Base-by-base conservation (phyloP, 331 rosid genomes). In the Rosa hybrid region DNA sequence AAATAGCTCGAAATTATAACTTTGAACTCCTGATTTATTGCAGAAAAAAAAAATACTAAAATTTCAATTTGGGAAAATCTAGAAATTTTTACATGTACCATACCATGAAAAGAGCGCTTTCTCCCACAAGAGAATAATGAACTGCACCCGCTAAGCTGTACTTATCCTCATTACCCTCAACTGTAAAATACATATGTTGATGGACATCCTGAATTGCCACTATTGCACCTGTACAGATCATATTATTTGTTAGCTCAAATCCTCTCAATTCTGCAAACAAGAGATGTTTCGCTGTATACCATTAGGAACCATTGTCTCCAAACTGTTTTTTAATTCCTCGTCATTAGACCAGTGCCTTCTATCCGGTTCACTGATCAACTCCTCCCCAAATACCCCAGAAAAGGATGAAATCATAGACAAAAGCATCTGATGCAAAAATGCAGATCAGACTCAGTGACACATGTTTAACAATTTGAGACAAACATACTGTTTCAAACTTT, bases 101-200 rank as follows among this genome's bases (percentile, higher is more conserved):
- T 91, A 95, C 99, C 98, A 88, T 90, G 93, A 95, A 95, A 77
- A 95, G 97, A 71, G 99, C 98, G 84, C 91, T 89, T 86, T 91
- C 90, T 86, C 99, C 94, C 69, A 78, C 97, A 84, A 95, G 94
- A 81, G 98, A 95, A 86, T 93, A 91, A 89, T 95, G 99, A 80
- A 85, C 77, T 75, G 86, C 79, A 77, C 99, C 96, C 60, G 76
- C 96, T 77, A 90, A 56, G 77, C 83, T 90, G 88, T 87, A 88
- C 74, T 81, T 79, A 72, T 81, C 80, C 59, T 88, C 90, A 67
- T 88, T 88, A 69, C 96, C 91, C 71, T 93, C 97, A 77, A 95
- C 94, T 12, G 94, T 85, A 81, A 95, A 77, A 85, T 89, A 95
- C 96, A 93, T 89, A 80, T 95, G 99, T 77, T 95, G 94, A 81